These are phyloP conservation scores for Noccaea caerulescens DNA, from an alignment of 345 rosid species.

Conservation along the genomic window DNA sequence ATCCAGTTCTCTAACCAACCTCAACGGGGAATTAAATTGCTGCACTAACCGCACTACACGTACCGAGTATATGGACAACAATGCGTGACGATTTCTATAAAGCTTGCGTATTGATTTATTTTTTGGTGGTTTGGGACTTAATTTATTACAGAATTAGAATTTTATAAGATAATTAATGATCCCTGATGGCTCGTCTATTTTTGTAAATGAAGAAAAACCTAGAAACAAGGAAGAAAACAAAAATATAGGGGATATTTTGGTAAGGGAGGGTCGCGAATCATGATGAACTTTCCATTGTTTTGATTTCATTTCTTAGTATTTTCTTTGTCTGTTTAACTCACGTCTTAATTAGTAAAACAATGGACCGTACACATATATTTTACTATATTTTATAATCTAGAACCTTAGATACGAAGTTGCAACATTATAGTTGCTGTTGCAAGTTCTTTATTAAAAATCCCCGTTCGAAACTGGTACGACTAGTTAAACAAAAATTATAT, in stretches of 20 bases:
- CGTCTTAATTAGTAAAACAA: conserved; percentile 6
- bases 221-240: neutral
- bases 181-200: conserved; percentile 1
- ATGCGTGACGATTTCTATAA: conserved; percentile 43
- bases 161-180: neutral
- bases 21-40: conserved; percentile 37
- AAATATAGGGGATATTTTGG: neutral
- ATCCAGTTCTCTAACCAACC: conserved; percentile 26
- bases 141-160: neutral
- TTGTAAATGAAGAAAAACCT: conserved; percentile 15
- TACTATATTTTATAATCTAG: neutral
- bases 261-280: conserved; percentile 21
- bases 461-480: neutral
- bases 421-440: conserved; percentile 32
- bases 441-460: neutral
- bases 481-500: neutral
- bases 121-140: conserved; percentile 12
- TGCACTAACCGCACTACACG: conserved; percentile 39
- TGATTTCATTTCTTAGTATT: neutral
- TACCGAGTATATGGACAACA: conserved; percentile 37
- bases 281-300: conserved; percentile 22
- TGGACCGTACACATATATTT: conserved; percentile 3
- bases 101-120: conserved; percentile 17
- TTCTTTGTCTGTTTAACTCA: neutral
- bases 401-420: conserved; percentile 28